Evolutionary conservation across 2,329 filamentous ascomycete species (phyloP), one percentile per base, ranked within the genome.

Genomic region (Diaporthe citriasiana): DNA sequence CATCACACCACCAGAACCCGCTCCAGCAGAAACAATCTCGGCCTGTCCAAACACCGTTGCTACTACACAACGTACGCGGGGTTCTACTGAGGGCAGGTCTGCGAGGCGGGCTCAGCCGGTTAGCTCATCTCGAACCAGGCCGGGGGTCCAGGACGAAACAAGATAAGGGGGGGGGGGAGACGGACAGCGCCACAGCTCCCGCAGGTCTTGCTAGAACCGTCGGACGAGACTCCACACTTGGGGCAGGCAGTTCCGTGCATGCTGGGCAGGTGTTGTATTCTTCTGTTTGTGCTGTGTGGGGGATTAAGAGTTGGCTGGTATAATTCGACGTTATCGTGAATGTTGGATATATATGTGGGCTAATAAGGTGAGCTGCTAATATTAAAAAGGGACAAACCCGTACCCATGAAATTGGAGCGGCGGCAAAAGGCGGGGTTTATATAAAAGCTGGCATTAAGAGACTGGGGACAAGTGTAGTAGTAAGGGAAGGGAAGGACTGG

Each of bases 171-270:
- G 72, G 40, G 59, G n/a, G n/a, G 12, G 22, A 10, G 45, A 85
- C 89, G 79, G 85, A 91, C 89, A 79, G 89, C 88, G 72, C 89
- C 89, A 83, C 89, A 91, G 73, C 85, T 83, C 74, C 79, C 78
- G 84, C 89, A 91, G 75, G 84, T 86, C 88, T 91, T 91, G 83
- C 78, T 78, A 55, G 79, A 78, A 78, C 84, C 84, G 60, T 82
- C 79, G 78, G 86, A 85, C 79, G 83, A 75, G 78, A 84, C 83
- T 78, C 85, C 86, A 85, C 89, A 91, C 84, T 88, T 90, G 84
- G 89, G 89, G 86, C 89, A 91, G 78, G 80, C 77, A 73, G 80
- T 78, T 80, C 79, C 81, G 80, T 86, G 84, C 85, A 86, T 86
- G 70, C 77, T 82, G 74, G 56, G 40, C 47, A 73, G 60, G n/a